These are phyloP conservation scores for Stephanodiscus triporus DNA, from an alignment of 108 stramenopile genomes.

Conservation along the genomic window DNA sequence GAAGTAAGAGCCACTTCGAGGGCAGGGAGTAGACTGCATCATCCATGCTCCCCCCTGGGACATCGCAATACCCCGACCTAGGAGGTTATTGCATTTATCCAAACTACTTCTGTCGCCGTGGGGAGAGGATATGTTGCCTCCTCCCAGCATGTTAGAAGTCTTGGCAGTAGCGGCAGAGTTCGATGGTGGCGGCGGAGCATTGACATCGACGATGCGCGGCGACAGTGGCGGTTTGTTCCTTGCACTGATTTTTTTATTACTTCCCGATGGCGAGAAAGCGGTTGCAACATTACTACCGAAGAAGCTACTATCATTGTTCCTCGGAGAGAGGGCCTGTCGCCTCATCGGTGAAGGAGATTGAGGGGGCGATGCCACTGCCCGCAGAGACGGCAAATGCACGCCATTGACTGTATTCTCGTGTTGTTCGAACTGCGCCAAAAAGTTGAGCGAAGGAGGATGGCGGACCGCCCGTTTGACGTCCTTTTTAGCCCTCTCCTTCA, in stretches of 20 bases:
- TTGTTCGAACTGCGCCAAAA: not conserved
- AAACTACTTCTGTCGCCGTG: not conserved
- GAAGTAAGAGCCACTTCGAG: not conserved
- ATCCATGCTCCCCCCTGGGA: not conserved
- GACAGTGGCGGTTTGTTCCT: not conserved
- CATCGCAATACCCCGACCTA: not conserved
- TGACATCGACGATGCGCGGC: not conserved
- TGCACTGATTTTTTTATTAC: not conserved
- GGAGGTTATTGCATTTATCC: not conserved
- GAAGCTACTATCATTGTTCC: not conserved
- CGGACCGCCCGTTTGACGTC: not conserved
- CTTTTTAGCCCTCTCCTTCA: not conserved
- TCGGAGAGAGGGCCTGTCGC: constrained; percentile 10
- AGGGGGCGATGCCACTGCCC: not conserved
- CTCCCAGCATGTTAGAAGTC: not conserved
- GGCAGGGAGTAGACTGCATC: not conserved
- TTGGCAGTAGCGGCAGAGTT: not conserved
- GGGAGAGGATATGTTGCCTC: not conserved
- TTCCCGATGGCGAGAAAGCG: not conserved
- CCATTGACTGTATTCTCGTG: constrained; percentile 10
- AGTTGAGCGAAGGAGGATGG: not conserved
- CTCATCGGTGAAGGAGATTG: not conserved
- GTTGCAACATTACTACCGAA: not conserved
- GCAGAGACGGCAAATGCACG: no score
- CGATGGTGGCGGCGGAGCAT: not conserved